Percentiles rank a stretch among this genome's conserved stretches.
phyloP scores from a whole-genome alignment of 2,329 filamentous ascomycete species.

The Verticillium klebahnii region DNA sequence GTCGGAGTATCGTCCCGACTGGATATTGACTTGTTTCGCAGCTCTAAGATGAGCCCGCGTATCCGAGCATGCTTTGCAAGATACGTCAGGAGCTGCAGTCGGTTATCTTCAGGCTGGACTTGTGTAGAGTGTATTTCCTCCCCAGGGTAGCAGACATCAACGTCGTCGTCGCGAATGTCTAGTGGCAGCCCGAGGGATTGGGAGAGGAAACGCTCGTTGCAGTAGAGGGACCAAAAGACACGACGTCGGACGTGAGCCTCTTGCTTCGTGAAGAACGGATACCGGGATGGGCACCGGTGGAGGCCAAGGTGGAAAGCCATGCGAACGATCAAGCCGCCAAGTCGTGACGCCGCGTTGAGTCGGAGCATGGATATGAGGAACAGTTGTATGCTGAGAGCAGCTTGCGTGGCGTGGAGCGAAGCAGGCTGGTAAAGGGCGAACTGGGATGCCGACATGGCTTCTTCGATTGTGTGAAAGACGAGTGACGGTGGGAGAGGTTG shows the following conservation, averaged over 20 bases:
- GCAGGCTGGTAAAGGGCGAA: conserved; percentile 41
- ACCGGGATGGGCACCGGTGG: conserved; percentile 52
- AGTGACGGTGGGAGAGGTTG: conserved; percentile 34
- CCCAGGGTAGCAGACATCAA: conserved; percentile 52
- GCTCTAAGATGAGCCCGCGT: conserved; percentile 44
- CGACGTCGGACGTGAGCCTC: conserved; percentile 45
- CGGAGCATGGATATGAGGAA: conserved; percentile 52
- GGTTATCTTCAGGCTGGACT: conserved; percentile 15
- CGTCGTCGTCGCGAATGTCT: conserved; percentile 50
- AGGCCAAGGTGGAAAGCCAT: conserved; percentile 53
- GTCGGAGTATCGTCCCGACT: conserved; percentile 37
- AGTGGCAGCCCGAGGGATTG: conserved; percentile 52
- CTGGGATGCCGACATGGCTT: conserved; percentile 44
- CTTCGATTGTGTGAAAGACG: conserved; percentile 43
- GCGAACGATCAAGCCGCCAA: conserved; percentile 49
- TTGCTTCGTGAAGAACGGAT: conserved; percentile 39
- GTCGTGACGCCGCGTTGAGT: conserved; percentile 50
- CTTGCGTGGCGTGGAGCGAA: conserved; percentile 42
- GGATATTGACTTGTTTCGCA: conserved; percentile 46
- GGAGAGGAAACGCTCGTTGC: conserved; percentile 48
- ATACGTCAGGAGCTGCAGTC: conserved; percentile 30
- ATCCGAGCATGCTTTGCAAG: conserved; percentile 44
- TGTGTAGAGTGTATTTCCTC: conserved; percentile 36
- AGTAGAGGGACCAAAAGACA: conserved; percentile 54
- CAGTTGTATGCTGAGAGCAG: conserved; percentile 47